Conservation (phyloP, 768 basidiomycete species). For the Termitomyces sp. region DNA sequence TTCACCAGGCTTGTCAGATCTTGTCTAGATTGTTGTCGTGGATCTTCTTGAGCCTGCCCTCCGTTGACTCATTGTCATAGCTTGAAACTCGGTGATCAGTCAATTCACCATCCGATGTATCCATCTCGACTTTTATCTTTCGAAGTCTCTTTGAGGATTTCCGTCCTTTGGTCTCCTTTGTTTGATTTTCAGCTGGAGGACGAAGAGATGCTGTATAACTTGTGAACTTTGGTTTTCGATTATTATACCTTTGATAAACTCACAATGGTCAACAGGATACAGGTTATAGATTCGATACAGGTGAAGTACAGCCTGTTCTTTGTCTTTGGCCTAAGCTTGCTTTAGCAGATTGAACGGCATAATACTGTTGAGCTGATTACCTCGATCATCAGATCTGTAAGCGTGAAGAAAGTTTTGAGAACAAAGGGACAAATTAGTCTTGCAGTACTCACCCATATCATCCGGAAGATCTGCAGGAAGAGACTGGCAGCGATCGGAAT, state of each 20-base stretch:
- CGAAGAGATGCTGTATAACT: constrained; percentile 32
- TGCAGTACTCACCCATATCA: constrained; percentile 48
- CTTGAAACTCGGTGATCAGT: not conserved
- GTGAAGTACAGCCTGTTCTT: constrained; percentile 91
- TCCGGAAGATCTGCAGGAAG: constrained; percentile 61
- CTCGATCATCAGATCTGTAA: constrained; percentile 82
- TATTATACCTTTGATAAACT: constrained; percentile 13
- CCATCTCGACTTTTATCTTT: not conserved
- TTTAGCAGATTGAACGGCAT: not conserved
- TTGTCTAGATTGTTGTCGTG: not conserved
- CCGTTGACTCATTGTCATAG: not conserved
- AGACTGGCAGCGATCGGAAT: constrained; percentile 72
- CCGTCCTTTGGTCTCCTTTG: constrained; percentile 38
- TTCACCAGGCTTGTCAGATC: not conserved
- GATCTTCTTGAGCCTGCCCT: not conserved
- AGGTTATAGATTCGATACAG: constrained; percentile 74
- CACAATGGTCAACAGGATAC: constrained; percentile 56
- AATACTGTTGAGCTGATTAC: constrained; percentile 16
- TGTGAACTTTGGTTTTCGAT: not conserved
- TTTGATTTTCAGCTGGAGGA: constrained; percentile 33
- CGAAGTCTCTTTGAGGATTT: constrained; percentile 33
- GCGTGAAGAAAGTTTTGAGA: constrained; percentile 6
- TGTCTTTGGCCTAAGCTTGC: constrained; percentile 61
- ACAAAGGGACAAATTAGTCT: constrained; percentile 6
- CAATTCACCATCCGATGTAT: not conserved